These are phyloP conservation scores for Herpotrichia juniperi DNA, from an alignment of 2,329 filamentous ascomycete genomes.

Conservation along the genomic window DNA sequence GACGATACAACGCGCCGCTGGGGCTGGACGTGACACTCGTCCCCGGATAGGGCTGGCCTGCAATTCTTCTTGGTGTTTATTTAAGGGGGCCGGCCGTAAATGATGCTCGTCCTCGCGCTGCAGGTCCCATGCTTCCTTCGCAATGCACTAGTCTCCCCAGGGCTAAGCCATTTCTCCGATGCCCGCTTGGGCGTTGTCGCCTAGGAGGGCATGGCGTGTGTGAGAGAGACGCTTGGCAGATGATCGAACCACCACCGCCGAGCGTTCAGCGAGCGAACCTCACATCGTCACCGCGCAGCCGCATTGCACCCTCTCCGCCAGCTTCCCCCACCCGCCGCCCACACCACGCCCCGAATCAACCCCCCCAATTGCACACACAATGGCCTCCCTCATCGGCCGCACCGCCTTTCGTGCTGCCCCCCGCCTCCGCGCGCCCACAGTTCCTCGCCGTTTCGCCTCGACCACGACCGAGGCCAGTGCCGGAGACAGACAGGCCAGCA, in stretches of 20 bases:
- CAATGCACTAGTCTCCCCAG: neutral
- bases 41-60: slow-evolving; percentile 10
- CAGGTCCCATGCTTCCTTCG: slow-evolving; percentile 5
- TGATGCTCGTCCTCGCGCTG: slow-evolving; percentile 8
- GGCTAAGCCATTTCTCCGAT: slow-evolving; percentile 4
- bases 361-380: slow-evolving; percentile 38
- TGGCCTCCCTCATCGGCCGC: slow-evolving; percentile 54
- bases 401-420: slow-evolving; percentile 54
- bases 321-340: slow-evolving; percentile 16
- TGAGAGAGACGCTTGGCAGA: slow-evolving; percentile 3
- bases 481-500: slow-evolving; percentile 54
- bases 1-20: neutral
- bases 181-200: neutral
- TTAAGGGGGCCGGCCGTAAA: slow-evolving; percentile 20
- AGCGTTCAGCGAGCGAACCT: slow-evolving; percentile 1
- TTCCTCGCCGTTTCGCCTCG: slow-evolving; percentile 42
- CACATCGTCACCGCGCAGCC: slow-evolving; percentile 4
- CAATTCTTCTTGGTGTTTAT: slow-evolving; percentile 15
- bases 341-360: slow-evolving; percentile 1
- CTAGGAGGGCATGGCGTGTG: neutral
- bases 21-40: slow-evolving; percentile 5
- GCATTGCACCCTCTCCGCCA: slow-evolving; percentile 5
- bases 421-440: slow-evolving; percentile 48
- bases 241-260: slow-evolving; percentile 24
- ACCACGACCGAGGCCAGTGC: slow-evolving; percentile 37